A percentile compares a stretch with the other conserved stretches of the same genome.
Conservation (phyloP, 2,329 filamentous ascomycete species). For the Ophiostoma ulmi region DNA sequence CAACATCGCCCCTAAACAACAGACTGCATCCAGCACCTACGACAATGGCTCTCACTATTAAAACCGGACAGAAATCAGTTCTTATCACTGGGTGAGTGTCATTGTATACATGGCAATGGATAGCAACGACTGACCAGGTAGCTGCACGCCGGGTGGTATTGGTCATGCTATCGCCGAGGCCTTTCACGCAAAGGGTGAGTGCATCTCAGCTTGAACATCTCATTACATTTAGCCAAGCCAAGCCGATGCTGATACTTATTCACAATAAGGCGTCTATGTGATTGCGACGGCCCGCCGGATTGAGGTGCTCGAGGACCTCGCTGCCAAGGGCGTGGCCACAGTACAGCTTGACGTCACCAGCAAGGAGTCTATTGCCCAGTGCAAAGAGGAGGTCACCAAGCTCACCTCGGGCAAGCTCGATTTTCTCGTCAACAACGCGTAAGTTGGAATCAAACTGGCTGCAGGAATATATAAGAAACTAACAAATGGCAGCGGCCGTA, state of each 20-base stretch:
- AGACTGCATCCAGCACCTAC: background rate
- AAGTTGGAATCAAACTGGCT: slow-evolving; percentile 25
- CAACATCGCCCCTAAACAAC: background rate
- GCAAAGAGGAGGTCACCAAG: slow-evolving; percentile 43
- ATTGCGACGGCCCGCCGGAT: slow-evolving; percentile 52
- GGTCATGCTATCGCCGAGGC: slow-evolving; percentile 50
- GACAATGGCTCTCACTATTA: slow-evolving; percentile 18
- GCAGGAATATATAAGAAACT: too few relatives aligned
- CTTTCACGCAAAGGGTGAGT: slow-evolving; percentile 48
- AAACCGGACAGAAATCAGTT: slow-evolving; percentile 40
- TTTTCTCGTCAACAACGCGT: slow-evolving; percentile 58
- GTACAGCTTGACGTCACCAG: slow-evolving; percentile 52
- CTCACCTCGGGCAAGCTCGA: slow-evolving; percentile 52
- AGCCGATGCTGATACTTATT: background rate
- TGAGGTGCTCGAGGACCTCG: slow-evolving; percentile 44
- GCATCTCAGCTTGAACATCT: background rate
- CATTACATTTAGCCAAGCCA: background rate
- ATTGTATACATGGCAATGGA: background rate
- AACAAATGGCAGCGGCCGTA: slow-evolving; percentile 41
- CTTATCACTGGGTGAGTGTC: slow-evolving; percentile 46
- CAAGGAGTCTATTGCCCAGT: slow-evolving; percentile 45
- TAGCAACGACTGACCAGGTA: slow-evolving; percentile 29
- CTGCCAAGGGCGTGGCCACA: slow-evolving; percentile 44
- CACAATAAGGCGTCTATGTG: slow-evolving; percentile 42
- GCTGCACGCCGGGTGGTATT: slow-evolving; percentile 56